These are phyloP conservation scores for Fusarium oxysporum DNA, from an alignment of 2,329 filamentous ascomycete genomes.

Conservation along the genomic window DNA sequence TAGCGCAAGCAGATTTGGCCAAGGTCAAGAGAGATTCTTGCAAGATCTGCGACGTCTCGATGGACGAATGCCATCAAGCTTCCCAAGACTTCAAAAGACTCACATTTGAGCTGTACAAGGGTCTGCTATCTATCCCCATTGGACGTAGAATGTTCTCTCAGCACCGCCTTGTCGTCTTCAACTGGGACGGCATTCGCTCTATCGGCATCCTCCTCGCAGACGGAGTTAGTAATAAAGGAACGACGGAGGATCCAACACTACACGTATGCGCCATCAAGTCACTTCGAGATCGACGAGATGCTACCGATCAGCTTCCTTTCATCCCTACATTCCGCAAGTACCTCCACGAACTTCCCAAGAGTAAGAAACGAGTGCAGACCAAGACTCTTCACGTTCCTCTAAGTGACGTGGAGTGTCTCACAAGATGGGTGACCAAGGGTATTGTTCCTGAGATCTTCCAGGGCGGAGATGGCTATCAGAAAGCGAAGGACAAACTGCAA, in stretches of 20 bases:
- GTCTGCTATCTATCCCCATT: conserved; percentile 81
- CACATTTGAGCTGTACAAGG: conserved; percentile 83
- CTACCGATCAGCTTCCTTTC: conserved; percentile 89
- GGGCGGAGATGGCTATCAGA: conserved; percentile 59
- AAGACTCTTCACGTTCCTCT: conserved; percentile 78
- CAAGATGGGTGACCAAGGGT: conserved; percentile 72
- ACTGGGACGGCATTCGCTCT: conserved; percentile 84
- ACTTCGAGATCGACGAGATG: conserved; percentile 74
- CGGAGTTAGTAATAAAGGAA: conserved; percentile 72
- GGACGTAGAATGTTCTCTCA: conserved; percentile 82
- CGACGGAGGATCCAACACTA: conserved; percentile 71
- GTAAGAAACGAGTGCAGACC: conserved; percentile 73
- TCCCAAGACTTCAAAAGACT: conserved; percentile 82
- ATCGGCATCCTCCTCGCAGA: conserved; percentile 84
- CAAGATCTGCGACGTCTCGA: conserved; percentile 80
- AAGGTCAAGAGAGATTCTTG: conserved; percentile 91
- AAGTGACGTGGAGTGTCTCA: conserved; percentile 85
- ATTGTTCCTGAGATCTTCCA: conserved; percentile 70
- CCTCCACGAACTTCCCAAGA: conserved; percentile 75
- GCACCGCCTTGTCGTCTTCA: conserved; percentile 85
- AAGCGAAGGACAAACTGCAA: conserved; percentile 75
- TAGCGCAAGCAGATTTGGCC: conserved; percentile 90
- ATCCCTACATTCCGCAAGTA: conserved; percentile 75
- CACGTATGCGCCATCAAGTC: conserved; percentile 83
- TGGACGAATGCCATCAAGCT: conserved; percentile 84